A percentile compares a stretch with the other conserved stretches of the same genome.
These are phyloP conservation scores for Neurospora sp. DNA, from an alignment of 495 filamentous ascomycete genomes.

Conservation along the genomic window DNA sequence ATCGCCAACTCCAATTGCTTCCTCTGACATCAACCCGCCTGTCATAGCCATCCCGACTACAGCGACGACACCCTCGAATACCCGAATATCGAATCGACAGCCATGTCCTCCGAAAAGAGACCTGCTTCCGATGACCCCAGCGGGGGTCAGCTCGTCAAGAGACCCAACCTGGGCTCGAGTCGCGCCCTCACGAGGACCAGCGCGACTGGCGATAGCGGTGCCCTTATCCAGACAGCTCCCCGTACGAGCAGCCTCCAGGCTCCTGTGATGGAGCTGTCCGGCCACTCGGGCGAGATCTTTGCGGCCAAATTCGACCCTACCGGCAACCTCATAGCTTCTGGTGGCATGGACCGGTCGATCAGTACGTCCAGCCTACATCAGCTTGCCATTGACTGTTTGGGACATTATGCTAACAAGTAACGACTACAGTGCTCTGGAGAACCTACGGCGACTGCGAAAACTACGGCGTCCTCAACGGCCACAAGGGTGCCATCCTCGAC, in stretches of 20 bases:
- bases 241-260: constrained; percentile 82
- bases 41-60: not conserved
- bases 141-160: constrained; percentile 77
- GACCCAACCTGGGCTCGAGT: constrained; percentile 68
- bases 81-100: constrained; percentile 5
- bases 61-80: not conserved
- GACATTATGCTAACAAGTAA: too few species aligned
- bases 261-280: constrained; percentile 89
- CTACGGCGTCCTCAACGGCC: constrained; percentile 76
- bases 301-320: constrained; percentile 82
- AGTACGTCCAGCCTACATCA: constrained; percentile 41
- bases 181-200: constrained; percentile 54
- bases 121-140: constrained; percentile 72
- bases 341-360: constrained; percentile 89
- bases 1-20: not conserved
- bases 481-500: constrained; percentile 83
- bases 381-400: too few species aligned
- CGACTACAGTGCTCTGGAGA: constrained; percentile 70
- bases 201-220: constrained; percentile 53
- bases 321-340: constrained; percentile 83
- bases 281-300: constrained; percentile 76
- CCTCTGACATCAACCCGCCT: not conserved
- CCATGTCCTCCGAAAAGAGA: constrained; percentile 84
- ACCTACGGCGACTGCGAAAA: constrained; percentile 89
- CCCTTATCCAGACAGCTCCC: constrained; percentile 68